Evolutionary conservation across 352 stramenopile species (phyloP), one percentile per base, ranked within the genome.

Genomic region (Blastocystis sp.): DNA sequence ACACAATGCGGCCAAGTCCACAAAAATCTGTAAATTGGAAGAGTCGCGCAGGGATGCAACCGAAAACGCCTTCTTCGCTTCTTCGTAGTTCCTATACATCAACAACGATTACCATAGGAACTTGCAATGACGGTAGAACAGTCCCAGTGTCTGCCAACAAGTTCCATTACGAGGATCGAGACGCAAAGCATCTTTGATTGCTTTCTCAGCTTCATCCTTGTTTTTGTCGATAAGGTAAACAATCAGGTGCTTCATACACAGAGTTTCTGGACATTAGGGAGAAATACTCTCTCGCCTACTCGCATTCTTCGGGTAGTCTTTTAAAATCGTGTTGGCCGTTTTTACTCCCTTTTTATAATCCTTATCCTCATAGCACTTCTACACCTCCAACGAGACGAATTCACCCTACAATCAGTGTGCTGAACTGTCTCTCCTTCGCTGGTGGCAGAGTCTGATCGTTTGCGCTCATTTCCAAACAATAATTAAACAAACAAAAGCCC

Each of bases 301-400:
- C 50, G 73, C 73, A 69, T 84, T 84, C 56, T 68, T 84, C 2
- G 73, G 73, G 43, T 54, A 84, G 18, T 84, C 47, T 34, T 68
- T 84, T 11, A 84, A 45, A 45, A 84, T 84, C 5, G 73, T 34
- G 39, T 84, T 53, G 23, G 73, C 73, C 26, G 53, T 20, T 20
- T 66, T 84, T 13, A 84, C 26, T 47, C 73, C 73, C 73, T 84
- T 84, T 23, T 66, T 84, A 53, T 84, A 84, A 18, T 84, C 73
- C 73, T 84, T 84, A 54, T 84, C 73, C 26, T 84, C 73, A n/a
- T 84, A 84, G 47, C 50, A 84, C 53, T 84, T 84, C 73, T 84
- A 68, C 9, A 13, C 29, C 13, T 84, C 9, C 64, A n/a, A 15
- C n/a, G 15, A 26, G 11, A 18, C 50, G 8, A 5, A 15, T n/a